Base-by-base conservation (phyloP, 176 grass and related monocot genomes). In the Lolium rigidum region DNA sequence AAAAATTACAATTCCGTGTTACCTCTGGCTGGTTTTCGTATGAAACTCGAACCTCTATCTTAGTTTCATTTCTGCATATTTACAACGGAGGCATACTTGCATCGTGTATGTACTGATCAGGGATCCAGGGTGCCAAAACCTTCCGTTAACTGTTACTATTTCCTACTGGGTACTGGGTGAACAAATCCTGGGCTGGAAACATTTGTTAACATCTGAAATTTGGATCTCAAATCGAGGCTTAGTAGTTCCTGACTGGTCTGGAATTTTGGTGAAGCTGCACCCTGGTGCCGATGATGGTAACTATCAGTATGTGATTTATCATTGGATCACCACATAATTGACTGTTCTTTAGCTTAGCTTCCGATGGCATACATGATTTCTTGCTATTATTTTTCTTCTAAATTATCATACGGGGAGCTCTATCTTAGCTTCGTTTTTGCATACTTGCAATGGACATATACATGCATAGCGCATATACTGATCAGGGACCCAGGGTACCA, bases 241-340 rank as follows among this genome's bases (percentile, higher is more conserved):
- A 21, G 39, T 46, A 71, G 43, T 71, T 37, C 25, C 15, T 6
- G 7, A 75, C 47, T 31, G n/a, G 13, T 74, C 6, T 74, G 71
- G 43, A 51, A 17, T 75, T 52, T 74, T 70, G 70, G 70, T 48
- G 14, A 75, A 75, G 31, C 47, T 75, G 72, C 12, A 52, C 72
- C 25, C 14, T 54, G 47, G 3, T 26, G 50, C 47, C 15, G 71
- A 54, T 10, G 24, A 54, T 76, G 47, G 14, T 76, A 54, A 16
- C 48, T 11, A 31, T 54, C 8, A 54, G 51, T 10, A 76, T 52
- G 8, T 55, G 25, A 55, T 76, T 63, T 28, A 55, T 55, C 49
- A 76, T 55, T 5, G 50, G 25, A 24, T 11, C 74, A 20, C 74
- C 54, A 16, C 74, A 76, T 76, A 55, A 37, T 55, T 76, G 26